Conservation (phyloP, 495 filamentous ascomycete genomes). For the Amphirosellinia nigrospora region DNA sequence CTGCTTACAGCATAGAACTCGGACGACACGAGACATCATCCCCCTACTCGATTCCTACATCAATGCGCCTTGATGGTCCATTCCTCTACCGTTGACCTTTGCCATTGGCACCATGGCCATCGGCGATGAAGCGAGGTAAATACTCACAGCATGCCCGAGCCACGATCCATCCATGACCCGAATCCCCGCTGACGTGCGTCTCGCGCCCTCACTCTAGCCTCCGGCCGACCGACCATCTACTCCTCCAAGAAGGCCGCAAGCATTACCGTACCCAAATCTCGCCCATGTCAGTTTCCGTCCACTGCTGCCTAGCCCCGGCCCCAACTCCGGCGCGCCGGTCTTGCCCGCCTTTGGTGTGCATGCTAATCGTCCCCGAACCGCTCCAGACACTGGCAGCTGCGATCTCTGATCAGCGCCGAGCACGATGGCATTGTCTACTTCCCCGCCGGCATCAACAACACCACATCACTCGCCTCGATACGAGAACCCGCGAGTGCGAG, state of each 20-base stretch:
- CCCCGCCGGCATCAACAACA: conserved; percentile 64
- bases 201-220: conserved; percentile 36
- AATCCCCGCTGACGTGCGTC: conserved; percentile 21
- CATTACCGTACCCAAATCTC: conserved; percentile 80
- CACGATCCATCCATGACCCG: neutral
- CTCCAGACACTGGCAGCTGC: conserved; percentile 86
- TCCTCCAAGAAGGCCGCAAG: conserved; percentile 68
- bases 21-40: neutral
- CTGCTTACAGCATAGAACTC: neutral
- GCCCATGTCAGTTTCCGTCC: conserved; percentile 63
- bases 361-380: conserved; percentile 21
- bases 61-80: conserved; percentile 43
- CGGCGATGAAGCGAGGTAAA: conserved; percentile 58
- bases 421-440: conserved; percentile 81
- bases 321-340: neutral
- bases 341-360: neutral
- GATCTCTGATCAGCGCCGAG: conserved; percentile 85
- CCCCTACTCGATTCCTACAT: conserved; percentile 25
- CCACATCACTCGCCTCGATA: conserved; percentile 76
- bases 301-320: neutral
- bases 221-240: conserved; percentile 59
- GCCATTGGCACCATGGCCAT: conserved; percentile 55
- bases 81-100: conserved; percentile 31
- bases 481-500: conserved; percentile 72
- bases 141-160: conserved; percentile 3